Evolutionary conservation across 2,329 filamentous ascomycete genomes (phyloP), one percentile per base, ranked within the genome.

Genomic region (Venturia carpophila): DNA sequence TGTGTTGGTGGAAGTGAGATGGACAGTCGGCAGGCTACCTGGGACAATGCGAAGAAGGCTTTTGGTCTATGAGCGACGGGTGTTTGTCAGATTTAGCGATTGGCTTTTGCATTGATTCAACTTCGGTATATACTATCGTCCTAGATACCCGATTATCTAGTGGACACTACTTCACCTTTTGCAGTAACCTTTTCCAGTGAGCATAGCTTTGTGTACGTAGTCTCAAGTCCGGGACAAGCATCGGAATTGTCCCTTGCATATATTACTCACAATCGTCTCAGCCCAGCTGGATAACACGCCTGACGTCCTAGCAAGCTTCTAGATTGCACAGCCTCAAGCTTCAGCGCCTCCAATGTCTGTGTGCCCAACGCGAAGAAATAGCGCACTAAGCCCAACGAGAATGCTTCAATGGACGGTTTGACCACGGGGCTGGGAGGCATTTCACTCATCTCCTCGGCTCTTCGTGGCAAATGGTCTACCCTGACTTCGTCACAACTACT

Each of bases 1-100:
- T 88, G 85, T 74, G 77, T 87, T 49, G 77, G 77, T 0, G 83
- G 83, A 3, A 75, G 77, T 0, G 75, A 75, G 17, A 80, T 77
- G 10, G 73, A 75, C 41, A 79, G 79, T 27, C 73, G 84, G 37
- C 76, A 76, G 69, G 72, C 71, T 34, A 79, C 82, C 65, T 87
- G 83, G 82, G 71, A 70, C 41, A 73, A 75, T 66, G 83, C 83
- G 27, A 73, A 77, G 62, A 66, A 76, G 42, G 64, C 62, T 17
- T 21, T 68, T 64, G 56, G 61, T 27, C 21, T 64, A 11, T 64
- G 42, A 63, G n/a, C 7, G 41, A 39, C 39, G 45, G 2, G 39
- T 3, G 17, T n/a, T 30, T 17, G 21, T 17, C 27, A 10, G 27
- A 37, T 19, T 42, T 45, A 19, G 24, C 39, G 7, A 45, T 34